Base-by-base conservation (phyloP, 2,329 filamentous ascomycete species). In the Aspergillus sp. region DNA sequence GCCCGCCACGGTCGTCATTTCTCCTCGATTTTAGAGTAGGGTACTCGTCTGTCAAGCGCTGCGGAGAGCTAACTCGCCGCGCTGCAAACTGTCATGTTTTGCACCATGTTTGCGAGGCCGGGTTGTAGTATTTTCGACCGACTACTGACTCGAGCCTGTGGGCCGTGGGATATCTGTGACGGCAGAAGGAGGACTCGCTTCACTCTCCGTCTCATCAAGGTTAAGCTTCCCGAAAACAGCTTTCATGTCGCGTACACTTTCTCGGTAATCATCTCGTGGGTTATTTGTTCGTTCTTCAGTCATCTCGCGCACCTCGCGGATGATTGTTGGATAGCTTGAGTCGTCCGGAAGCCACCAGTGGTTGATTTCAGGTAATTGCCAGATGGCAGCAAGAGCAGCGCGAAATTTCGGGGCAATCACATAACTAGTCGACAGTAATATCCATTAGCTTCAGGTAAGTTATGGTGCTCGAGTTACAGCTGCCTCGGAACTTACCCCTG, bases 271-370 rank as follows among this genome's bases (percentile, higher is more conserved):
- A 62, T 83, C 78, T 53, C 76, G 76, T 2, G 80, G 78, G 39
- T 75, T 84, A 18, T 80, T 84, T 7, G 83, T 89, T 48, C 91
- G 85, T 62, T 95, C 90, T 65, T 90, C 87, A 26, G 92, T 90
- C 74, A 96, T 93, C 42, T 85, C 83, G 18, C 93, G 88, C 60
- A 96, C 87, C 53, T 84, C 88, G 51, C 87, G 87, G 53, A 97
- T 81, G 42, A 96, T 84, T 0, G 85, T 83, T 11, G 85, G 88
- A 66, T 89, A 89, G 2, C 85, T 86, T 76, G 93, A 89, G 61
- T 91, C 85, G 71, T 95, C 84, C 2, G 92, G 90, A 3, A 97
- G 83, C 95, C 95, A 99, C 91, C 92, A 97, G 56, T 88, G 82
- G 44, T 85, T 84, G 53, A 92, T 85, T 18, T 87, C 85, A 13